Base-by-base conservation (phyloP, 2,329 filamentous ascomycete species). In the Apiospora kogelbergensis region DNA sequence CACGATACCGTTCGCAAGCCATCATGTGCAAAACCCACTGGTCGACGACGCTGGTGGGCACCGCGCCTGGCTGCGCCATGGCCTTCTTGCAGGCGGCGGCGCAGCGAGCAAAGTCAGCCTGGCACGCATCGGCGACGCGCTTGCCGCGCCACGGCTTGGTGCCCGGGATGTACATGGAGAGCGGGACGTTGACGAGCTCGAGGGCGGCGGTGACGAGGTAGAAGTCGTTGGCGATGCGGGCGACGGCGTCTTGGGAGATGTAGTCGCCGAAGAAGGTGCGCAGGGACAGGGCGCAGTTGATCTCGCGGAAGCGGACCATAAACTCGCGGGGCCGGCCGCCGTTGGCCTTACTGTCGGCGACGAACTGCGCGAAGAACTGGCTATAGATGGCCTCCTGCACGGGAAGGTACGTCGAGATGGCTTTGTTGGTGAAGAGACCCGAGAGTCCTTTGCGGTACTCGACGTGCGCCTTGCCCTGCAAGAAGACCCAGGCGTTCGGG, bases 231-330 rank as follows among this genome's bases (percentile, higher is more conserved):
- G 92, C 90, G 69, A 95, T 92, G 78, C 86, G 90, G 82, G 92
- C 90, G 69, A 95, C 88, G 5, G 88, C 86, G 70, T 89, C 87
- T 57, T 93, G 87, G 10, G 88, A 88, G 79, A 94, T 93, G 82
- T 94, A 94, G 80, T 93, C 87, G 30, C 93, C 92, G 63, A 94
- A 91, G 76, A 95, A 95, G 10, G 92, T 94, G 64, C 92, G 88
- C 81, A 91, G 93, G 9, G 91, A 93, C 2, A 94, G 81, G 4
- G 92, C 92, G 76, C 90, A 93, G 84, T 93, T 93, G 76, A 95
- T 86, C 79, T 94, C 91, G 72, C 93, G 88, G 80, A 95, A 93
- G 45, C 87, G 81, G 22, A 85, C 82, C 90, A 95, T 94, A 83
- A 91, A 94, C 0, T 87, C 84, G 66, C 85, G 83, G 0, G 90